phyloP scores from a whole-genome alignment of 495 filamentous ascomycete species.

The Penicillium odoratum region DNA sequence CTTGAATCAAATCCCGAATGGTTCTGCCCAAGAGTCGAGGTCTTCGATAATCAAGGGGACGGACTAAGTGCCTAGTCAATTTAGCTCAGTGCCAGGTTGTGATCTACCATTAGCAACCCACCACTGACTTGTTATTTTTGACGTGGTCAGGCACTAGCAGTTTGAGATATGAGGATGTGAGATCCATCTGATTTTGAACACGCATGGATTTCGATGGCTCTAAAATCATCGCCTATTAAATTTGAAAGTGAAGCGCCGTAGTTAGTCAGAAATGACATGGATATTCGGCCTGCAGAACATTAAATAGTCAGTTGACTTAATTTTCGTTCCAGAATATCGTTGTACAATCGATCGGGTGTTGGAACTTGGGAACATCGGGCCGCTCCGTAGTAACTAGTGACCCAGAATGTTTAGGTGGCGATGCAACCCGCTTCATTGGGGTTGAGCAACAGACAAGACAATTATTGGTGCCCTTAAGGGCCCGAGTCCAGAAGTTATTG shows the following conservation, averaged over 20 bases:
- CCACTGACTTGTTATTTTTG: constrained; percentile 2
- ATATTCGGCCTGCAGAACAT: constrained; percentile 27
- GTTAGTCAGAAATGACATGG: constrained; percentile 13
- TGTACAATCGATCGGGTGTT: constrained; percentile 3
- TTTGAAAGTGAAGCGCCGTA: background rate
- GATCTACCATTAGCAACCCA: background rate
- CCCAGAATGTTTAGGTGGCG: constrained; percentile 9
- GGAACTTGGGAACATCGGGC: constrained; percentile 11
- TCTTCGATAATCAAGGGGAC: background rate
- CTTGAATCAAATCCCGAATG: background rate
- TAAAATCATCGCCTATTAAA: background rate
- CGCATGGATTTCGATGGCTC: background rate
- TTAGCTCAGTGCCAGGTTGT: background rate
- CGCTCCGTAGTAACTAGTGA: constrained; percentile 8
- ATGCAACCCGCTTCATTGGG: constrained; percentile 28
- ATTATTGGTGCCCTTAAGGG: background rate
- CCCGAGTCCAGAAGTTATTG: background rate
- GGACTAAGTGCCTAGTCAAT: background rate
- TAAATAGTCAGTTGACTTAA: constrained; percentile 17
- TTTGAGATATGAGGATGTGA: background rate
- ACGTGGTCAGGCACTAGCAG: constrained; percentile 5
- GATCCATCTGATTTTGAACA: background rate
- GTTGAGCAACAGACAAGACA: background rate
- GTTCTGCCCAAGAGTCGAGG: background rate
- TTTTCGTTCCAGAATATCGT: constrained; percentile 16